Evolutionary conservation across 1,139 yeast genomes (phyloP).

Genomic region (Suhomyces panamericanus): DNA sequence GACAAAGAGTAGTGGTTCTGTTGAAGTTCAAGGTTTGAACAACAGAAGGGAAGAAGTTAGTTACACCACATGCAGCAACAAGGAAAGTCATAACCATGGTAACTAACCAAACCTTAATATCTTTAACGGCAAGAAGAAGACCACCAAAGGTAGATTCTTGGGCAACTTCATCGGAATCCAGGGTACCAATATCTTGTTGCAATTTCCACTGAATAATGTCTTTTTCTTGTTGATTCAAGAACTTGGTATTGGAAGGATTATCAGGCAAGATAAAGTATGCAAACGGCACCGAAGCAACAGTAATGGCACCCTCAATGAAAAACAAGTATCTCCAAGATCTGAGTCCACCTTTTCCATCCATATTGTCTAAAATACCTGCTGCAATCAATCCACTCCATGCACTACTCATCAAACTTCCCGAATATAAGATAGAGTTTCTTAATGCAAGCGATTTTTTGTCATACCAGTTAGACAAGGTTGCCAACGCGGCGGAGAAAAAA

Average conservation of each 20-base stretch:
- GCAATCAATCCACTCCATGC: constrained; percentile 83
- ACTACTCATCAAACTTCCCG: constrained; percentile 73
- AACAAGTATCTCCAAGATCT: constrained; percentile 25
- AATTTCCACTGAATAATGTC: constrained; percentile 36
- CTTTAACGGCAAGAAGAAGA: constrained; percentile 41
- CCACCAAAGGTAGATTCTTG: constrained; percentile 19
- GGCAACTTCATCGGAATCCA: constrained; percentile 36
- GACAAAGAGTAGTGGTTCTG: constrained; percentile 50
- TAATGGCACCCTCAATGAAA: constrained; percentile 23
- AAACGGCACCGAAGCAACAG: constrained; percentile 23
- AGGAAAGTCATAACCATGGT: constrained; percentile 49
- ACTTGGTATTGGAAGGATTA: constrained; percentile 23
- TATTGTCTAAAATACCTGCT: constrained; percentile 51
- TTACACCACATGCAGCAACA: constrained; percentile 60
- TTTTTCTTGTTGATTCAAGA: constrained; percentile 21
- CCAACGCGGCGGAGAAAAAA: constrained; percentile 54
- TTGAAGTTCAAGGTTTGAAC: constrained; percentile 54
- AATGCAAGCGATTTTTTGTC: constrained; percentile 48
- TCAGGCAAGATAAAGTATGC: constrained; percentile 25
- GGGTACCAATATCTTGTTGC: constrained; percentile 40
- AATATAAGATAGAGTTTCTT: constrained; percentile 58
- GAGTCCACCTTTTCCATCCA: constrained; percentile 50
- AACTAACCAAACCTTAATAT: constrained; percentile 48
- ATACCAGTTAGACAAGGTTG: constrained; percentile 51
- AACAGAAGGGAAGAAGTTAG: constrained; percentile 62